A percentile compares a stretch with the other conserved stretches of the same genome.
These are phyloP conservation scores for Globisporangium sylvaticum DNA, from an alignment of 352 stramenopile genomes.

Conservation along the genomic window DNA sequence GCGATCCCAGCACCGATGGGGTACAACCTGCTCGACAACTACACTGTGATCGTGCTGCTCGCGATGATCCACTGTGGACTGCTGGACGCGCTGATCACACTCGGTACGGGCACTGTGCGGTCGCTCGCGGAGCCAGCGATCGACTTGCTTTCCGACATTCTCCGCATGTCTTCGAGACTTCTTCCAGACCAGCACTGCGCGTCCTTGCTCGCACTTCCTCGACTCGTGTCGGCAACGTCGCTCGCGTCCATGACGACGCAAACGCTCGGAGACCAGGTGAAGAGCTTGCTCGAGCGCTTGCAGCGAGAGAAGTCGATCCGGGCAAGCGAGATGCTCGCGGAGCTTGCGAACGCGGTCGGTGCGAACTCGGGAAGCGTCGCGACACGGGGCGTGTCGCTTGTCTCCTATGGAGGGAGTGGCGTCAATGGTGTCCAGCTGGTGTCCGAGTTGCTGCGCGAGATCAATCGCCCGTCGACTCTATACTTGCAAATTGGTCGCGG, in stretches of 20 bases:
- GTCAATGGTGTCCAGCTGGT: constrained; percentile 87
- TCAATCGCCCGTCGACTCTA: constrained; percentile 72
- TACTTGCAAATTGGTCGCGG: constrained; percentile 23
- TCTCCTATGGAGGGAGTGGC: constrained; percentile 76
- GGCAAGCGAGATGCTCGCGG: constrained; percentile 79
- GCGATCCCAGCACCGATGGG: constrained; percentile 53
- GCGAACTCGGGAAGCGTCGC: constrained; percentile 72
- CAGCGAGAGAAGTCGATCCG: constrained; percentile 85
- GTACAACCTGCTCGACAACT: constrained; percentile 87
- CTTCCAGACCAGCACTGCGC: constrained; percentile 84
- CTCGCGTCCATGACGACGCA: constrained; percentile 68
- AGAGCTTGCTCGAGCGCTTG: constrained; percentile 67
- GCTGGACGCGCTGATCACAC: constrained; percentile 76
- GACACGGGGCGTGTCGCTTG: constrained; percentile 62
- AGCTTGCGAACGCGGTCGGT: constrained; percentile 74
- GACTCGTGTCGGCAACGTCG: constrained; percentile 77
- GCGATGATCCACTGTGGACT: constrained; percentile 86
- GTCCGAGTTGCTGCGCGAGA: constrained; percentile 83
- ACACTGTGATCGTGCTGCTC: constrained; percentile 82
- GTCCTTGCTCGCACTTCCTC: constrained; percentile 68
- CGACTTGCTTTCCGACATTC: constrained; percentile 75
- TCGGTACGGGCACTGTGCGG: constrained; percentile 70
- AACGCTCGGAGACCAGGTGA: constrained; percentile 61
- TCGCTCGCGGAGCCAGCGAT: constrained; percentile 81
- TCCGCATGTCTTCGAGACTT: constrained; percentile 80